Conservation (phyloP, 2,329 filamentous ascomycete genomes). For the Myriosclerotinia duriaeana region DNA sequence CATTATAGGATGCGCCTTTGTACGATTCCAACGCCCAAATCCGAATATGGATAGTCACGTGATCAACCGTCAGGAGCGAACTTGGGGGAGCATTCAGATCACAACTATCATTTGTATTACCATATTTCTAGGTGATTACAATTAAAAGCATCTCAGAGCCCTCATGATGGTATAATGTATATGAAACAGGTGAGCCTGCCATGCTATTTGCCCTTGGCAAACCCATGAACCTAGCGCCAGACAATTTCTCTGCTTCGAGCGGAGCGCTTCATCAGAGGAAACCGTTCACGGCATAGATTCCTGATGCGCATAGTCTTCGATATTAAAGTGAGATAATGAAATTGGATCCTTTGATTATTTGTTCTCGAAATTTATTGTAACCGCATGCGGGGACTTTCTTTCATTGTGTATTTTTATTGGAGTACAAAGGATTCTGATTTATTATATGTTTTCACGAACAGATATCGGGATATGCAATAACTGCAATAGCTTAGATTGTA, state of each 20-base stretch:
- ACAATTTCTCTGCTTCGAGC: background rate
- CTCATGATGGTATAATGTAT: too few relatives aligned
- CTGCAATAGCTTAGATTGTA: background rate
- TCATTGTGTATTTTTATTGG: background rate
- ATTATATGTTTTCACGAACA: slow-evolving; percentile 8
- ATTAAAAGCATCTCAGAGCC: too few relatives aligned
- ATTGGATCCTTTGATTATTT: background rate
- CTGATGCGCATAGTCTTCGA: background rate
- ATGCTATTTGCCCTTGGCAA: background rate
- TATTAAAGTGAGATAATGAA: background rate
- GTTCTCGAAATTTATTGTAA: background rate
- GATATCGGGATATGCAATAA: too few relatives aligned
- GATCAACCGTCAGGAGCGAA: background rate
- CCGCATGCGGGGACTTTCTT: slow-evolving; percentile 20
- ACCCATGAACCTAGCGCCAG: background rate
- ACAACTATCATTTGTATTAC: background rate
- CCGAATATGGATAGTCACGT: background rate
- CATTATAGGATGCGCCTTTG: too few relatives aligned
- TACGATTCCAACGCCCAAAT: too few relatives aligned
- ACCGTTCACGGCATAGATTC: slow-evolving; percentile 1
- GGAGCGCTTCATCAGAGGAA: background rate
- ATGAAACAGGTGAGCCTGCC: fast-evolving
- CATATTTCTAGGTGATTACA: background rate
- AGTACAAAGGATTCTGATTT: slow-evolving; percentile 10
- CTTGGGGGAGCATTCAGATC: background rate